Evolutionary conservation across 306 rosid species (phyloP), one percentile per base, ranked within the genome.

Genomic region (Rosa multiflora): DNA sequence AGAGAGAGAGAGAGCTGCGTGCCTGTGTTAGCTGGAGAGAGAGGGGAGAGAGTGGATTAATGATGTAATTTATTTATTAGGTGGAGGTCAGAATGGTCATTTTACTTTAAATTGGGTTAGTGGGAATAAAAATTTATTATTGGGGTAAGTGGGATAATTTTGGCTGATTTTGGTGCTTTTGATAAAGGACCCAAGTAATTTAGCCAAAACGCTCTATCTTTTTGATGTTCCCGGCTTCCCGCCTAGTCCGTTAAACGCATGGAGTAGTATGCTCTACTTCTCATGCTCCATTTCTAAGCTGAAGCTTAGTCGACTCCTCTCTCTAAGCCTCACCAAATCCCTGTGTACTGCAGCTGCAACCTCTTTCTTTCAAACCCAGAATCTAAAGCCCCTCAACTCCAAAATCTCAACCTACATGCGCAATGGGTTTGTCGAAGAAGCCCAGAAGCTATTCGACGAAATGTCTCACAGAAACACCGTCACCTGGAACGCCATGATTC

Each of bases 401-500:
- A 76, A 80, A 74, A 88, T 88, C 82, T 80, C 92, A 29, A 9
- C 23, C 47, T 79, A 40, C 59, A 79, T 88, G 83, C 82, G 88
- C 29, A 49, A 66, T 14, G 90, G 90, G 37, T 75, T 76, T 10
- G 46, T 84, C 11, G 76, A 82, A 59, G 74, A 86, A 20, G 88
- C 92, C 55, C 87, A 74, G 81, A 86, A 80, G 10, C 73, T 86
- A 84, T 88, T 88, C 71, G 90, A 82, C 80, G 63, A 82, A 80
- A 84, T 78, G 90, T 83, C 84, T 70, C 81, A 66, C 1, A 71
- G 84, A 79, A 84, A 86, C 78, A 76, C 82, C n/a, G 85, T 86
- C 74, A 84, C 90, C 0, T 88, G 86, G 86, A 88, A 88, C 23
- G 83, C 90, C 1, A 86, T 86, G 88, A 69, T 88, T 64, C 86